Evolutionary conservation across 257 asterid species (phyloP), one percentile per base, ranked within the genome.

Genomic region (Solanum pinnatisectum): DNA sequence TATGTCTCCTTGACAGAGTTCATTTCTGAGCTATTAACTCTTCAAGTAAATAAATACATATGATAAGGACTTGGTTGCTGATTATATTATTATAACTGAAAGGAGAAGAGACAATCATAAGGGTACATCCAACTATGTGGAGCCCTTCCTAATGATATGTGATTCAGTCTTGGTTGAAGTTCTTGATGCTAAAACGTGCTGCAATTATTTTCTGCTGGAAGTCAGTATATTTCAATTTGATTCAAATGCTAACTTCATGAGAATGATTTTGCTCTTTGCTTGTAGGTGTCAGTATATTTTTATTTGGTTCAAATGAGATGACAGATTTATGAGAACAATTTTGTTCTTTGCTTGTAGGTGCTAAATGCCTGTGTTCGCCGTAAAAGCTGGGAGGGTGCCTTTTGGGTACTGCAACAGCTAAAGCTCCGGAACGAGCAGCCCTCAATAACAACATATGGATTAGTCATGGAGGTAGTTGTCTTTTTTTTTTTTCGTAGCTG

Each of bases 401-500:
- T 97, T 91, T 97, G 98, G 99, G 99, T 97, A 89, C 91, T 97
- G 85, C 98, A 97, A 85, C 98, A 96, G 90, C 90, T 97, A 88
- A 92, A 93, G 87, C 87, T 91, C 90, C 91, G 90, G 85, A 91
- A 92, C 81, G 94, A 89, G 86, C 93, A 91, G 86, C 98, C 98
- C 65, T 93, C 96, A 39, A 89, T 94, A 92, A 90, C 97, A 87
- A 96, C 98, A 27, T 94, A 97, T 91, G 99, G 98, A 88, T 93
- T 97, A 81, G 94, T 93, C 87, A 97, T 97, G 99, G 99, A 97
- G 98, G 99, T 95, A 92, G 87, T 79, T 52, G 39, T 72, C 86
- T 76, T 86, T 35, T 74, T 86, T 35, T 74, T 76, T 77, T 59
- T 74, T 72, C 46, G 10, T 49, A 76, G 71, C n/a, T 63, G 56